A percentile compares a stretch with the other conserved stretches of the same genome.
Conservation (phyloP, 2,329 filamentous ascomycete genomes). For the Calonectria ilicicola region DNA sequence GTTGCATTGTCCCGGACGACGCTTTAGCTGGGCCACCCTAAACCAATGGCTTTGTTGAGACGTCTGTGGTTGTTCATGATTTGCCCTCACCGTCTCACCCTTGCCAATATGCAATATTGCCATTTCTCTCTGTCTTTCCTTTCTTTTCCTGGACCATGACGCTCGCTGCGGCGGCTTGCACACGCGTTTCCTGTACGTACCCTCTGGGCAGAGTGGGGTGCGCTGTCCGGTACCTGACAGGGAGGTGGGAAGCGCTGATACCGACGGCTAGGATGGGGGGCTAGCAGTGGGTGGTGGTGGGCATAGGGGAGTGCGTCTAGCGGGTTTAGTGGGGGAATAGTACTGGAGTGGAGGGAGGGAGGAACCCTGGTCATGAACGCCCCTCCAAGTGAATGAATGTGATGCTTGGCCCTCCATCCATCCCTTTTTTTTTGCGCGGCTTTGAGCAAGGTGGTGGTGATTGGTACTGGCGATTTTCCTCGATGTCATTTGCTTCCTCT, state of each 20-base stretch:
- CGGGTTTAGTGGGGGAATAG: not conserved
- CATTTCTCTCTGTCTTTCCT: not conserved
- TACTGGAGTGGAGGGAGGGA: not conserved
- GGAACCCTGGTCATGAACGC: constrained; percentile 9
- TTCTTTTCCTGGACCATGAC: not conserved
- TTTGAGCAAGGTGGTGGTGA: too few relatives aligned
- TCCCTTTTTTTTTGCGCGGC: not conserved
- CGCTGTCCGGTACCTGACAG: not conserved
- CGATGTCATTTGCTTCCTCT: not conserved
- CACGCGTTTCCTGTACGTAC: not conserved
- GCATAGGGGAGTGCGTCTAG: constrained; percentile 7
- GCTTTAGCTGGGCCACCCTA: too few relatives aligned
- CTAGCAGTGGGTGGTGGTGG: not conserved
- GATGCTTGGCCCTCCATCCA: not conserved
- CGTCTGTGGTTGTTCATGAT: not conserved
- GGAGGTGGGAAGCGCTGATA: not conserved
- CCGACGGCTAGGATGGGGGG: constrained; percentile 10
- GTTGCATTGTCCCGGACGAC: not conserved
- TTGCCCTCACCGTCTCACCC: not conserved
- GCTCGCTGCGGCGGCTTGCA: constrained; percentile 1
- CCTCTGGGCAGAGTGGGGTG: not conserved
- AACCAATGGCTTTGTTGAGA: too few relatives aligned
- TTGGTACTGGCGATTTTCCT: not conserved
- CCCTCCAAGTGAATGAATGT: not conserved
- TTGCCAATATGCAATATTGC: not conserved